Percentiles rank a stretch among this genome's conserved stretches.
Evolutionary conservation across 805 yeast species (phyloP).

Genomic region (Nakazawaea ernobii): DNA sequence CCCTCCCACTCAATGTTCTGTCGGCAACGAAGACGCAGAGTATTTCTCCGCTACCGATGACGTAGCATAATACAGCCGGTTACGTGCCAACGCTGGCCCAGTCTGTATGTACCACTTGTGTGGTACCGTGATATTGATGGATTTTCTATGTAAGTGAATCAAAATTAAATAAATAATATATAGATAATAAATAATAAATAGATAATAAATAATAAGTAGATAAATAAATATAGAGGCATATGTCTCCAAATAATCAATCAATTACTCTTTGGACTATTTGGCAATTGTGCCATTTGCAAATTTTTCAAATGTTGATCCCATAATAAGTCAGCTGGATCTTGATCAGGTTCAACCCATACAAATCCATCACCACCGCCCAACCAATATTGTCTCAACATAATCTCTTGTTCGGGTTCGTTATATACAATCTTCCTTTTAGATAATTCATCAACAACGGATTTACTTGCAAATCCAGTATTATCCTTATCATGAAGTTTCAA

Average conservation of each 20-base stretch:
- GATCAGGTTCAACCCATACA: constrained; percentile 87
- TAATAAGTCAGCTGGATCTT: constrained; percentile 71
- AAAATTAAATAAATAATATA: too few species aligned
- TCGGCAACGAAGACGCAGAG: too few species aligned
- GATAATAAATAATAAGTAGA: not conserved
- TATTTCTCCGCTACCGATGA: too few species aligned
- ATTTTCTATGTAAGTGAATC: too few species aligned
- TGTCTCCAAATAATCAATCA: too few species aligned
- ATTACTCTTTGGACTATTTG: not conserved
- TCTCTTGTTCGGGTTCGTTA: constrained; percentile 57
- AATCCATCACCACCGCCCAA: constrained; percentile 80
- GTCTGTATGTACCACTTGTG: too few species aligned
- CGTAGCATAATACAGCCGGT: too few species aligned
- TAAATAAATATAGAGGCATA: not conserved
- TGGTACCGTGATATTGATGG: too few species aligned
- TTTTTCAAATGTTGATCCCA: constrained; percentile 26
- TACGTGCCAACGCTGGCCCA: too few species aligned
- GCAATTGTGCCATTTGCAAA: not conserved
- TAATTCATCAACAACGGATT: constrained; percentile 23
- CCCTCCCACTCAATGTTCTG: too few species aligned
- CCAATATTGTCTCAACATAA: constrained; percentile 78
- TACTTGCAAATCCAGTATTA: constrained; percentile 29
- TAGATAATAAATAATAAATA: not conserved
- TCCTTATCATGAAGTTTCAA: constrained; percentile 41
- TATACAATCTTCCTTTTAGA: constrained; percentile 29